A percentile compares a stretch with the other conserved stretches of the same genome.
phyloP scores from a whole-genome alignment of 2,329 filamentous ascomycete species.

The Pseudogymnoascus sp. region DNA sequence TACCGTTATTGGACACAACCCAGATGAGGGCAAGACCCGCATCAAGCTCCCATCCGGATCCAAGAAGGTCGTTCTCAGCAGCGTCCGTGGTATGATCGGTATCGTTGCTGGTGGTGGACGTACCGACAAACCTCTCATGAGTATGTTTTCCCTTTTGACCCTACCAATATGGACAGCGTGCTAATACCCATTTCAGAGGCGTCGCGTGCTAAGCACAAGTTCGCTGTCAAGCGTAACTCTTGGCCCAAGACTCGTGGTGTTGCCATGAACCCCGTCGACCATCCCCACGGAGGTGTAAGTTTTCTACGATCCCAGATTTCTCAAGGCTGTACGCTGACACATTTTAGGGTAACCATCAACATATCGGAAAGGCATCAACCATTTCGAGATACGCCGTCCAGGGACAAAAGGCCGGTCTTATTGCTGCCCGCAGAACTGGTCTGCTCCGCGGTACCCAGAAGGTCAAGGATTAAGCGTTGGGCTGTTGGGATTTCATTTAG shows the following conservation, averaged over 20 bases:
- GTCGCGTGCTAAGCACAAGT: constrained; percentile 99
- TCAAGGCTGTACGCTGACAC: constrained; percentile 88
- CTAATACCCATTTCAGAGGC: constrained; percentile 64
- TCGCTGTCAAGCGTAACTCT: constrained; percentile 99
- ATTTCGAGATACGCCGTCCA: constrained; percentile 96
- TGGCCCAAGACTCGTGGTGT: constrained; percentile 99
- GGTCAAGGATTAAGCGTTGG: constrained; percentile 75
- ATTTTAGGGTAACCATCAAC: constrained; percentile 96
- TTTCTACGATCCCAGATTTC: constrained; percentile 13
- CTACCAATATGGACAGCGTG: constrained; percentile 14
- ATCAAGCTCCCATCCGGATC: constrained; percentile 98
- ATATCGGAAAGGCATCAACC: constrained; percentile 99
- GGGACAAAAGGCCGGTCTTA: constrained; percentile 99
- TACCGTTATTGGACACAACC: constrained; percentile 95
- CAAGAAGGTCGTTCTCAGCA: constrained; percentile 97
- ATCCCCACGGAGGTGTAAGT: constrained; percentile 87
- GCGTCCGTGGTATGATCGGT: constrained; percentile 94
- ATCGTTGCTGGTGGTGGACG: constrained; percentile 98
- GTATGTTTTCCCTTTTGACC: constrained; percentile 42
- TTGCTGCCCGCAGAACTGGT: constrained; percentile 99
- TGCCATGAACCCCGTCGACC: constrained; percentile 99
- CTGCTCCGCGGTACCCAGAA: constrained; percentile 99
- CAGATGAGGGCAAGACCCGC: constrained; percentile 98
- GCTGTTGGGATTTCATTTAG: constrained; percentile 26
- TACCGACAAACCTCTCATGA: constrained; percentile 98